phyloP scores from a whole-genome alignment of 345 rosid genomes.

The Kernera saxatilis region DNA sequence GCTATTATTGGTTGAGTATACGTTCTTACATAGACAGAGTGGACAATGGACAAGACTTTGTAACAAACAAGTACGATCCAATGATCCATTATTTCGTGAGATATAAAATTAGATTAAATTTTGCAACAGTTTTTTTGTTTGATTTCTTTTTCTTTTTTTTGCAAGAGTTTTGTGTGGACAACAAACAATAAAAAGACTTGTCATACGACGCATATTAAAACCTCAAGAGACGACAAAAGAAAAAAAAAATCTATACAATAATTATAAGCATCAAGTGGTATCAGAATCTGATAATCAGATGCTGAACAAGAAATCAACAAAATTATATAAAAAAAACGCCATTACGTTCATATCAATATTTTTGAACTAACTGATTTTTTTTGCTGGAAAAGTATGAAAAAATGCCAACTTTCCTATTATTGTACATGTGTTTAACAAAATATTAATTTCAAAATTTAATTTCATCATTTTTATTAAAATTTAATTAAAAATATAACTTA shows the following conservation, averaged over 20 bases:
- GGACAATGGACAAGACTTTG: conserved; percentile 12
- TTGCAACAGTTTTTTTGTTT: not conserved
- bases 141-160: not conserved
- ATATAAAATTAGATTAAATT: not conserved
- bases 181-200: conserved; percentile 16
- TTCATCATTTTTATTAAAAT: not conserved
- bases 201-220: conserved; percentile 10
- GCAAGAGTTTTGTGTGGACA: conserved; percentile 22
- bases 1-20: not conserved
- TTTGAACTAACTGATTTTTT: not conserved
- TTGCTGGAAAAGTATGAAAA: not conserved
- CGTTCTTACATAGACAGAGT: not conserved
- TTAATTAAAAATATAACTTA: not conserved
- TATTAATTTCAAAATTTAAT: not conserved
- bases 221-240: not conserved
- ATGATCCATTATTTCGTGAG: not conserved
- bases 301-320: not conserved
- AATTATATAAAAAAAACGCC: not conserved
- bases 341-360: not conserved
- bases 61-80: not conserved
- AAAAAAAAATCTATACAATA: not conserved
- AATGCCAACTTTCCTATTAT: not conserved
- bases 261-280: conserved; percentile 18
- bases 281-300: too few relatives aligned
- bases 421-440: not conserved